Percentiles rank a stretch among this genome's conserved stretches.
phyloP scores from a whole-genome alignment of 495 filamentous ascomycete species.

The Peziza echinospora region DNA sequence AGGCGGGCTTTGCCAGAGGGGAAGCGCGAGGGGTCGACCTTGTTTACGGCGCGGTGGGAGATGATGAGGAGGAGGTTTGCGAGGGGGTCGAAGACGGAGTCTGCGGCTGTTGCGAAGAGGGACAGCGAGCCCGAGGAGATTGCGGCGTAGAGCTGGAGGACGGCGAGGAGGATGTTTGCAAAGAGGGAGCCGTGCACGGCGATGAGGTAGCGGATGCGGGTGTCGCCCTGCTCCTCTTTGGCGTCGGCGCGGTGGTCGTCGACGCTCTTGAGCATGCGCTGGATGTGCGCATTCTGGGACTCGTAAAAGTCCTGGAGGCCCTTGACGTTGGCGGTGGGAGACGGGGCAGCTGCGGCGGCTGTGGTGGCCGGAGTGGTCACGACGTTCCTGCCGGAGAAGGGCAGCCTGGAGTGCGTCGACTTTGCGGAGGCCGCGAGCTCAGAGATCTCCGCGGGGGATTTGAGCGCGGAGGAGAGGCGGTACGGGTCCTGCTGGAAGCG shows the following conservation, averaged over 20 bases:
- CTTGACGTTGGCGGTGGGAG: neutral
- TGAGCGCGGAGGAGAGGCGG: no score
- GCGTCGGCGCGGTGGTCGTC: constrained; percentile 33
- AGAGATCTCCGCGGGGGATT: no score
- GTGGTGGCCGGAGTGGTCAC: no score
- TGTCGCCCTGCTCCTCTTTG: constrained; percentile 40
- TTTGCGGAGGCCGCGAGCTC: no score
- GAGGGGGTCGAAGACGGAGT: constrained; percentile 49
- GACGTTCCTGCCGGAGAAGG: no score
- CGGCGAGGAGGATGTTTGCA: constrained; percentile 59
- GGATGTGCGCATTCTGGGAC: constrained; percentile 74
- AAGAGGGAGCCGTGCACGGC: constrained; percentile 76
- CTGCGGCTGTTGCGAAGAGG: constrained; percentile 47
- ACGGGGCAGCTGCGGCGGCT: no score
- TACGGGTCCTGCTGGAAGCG: no score
- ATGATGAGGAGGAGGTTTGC: constrained; percentile 79
- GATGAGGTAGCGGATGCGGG: constrained; percentile 46
- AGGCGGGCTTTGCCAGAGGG: constrained; percentile 88
- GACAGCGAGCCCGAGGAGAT: constrained; percentile 70
- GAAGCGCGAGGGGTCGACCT: constrained; percentile 70
- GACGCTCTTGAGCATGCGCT: constrained; percentile 76
- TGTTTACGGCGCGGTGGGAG: constrained; percentile 68
- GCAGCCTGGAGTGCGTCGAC: no score
- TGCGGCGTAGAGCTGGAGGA: constrained; percentile 74
- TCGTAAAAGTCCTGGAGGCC: neutral